phyloP scores from a whole-genome alignment of 2,329 filamentous ascomycete genomes.

The Blastomyces silverae region DNA sequence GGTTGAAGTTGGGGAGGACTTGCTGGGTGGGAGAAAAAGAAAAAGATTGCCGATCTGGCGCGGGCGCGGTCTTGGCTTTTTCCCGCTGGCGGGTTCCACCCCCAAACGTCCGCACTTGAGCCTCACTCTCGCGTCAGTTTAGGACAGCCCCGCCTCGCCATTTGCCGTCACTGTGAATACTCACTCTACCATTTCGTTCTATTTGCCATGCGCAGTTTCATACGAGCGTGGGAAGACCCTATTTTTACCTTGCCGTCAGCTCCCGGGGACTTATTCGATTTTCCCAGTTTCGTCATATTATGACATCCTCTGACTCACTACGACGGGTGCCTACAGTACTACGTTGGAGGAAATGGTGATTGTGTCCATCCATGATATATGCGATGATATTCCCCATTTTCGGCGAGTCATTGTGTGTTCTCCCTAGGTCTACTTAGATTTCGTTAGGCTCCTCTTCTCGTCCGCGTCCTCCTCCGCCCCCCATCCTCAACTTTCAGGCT shows the following conservation, averaged over 20 bases:
- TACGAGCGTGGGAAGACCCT: not conserved
- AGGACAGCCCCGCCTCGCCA: not conserved
- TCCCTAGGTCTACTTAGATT: not conserved
- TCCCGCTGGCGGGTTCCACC: not conserved
- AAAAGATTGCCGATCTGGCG: not conserved
- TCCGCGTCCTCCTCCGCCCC: not conserved
- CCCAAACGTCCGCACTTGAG: not conserved
- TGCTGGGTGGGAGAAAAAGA: not conserved
- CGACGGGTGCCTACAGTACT: not conserved
- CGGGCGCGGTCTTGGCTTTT: not conserved
- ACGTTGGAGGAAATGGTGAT: not conserved
- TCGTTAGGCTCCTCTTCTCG: not conserved
- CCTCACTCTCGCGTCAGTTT: not conserved
- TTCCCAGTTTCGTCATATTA: not conserved
- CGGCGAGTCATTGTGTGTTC: not conserved
- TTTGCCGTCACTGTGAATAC: not conserved
- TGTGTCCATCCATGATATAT: not conserved
- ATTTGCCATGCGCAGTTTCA: not conserved
- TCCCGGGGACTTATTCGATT: not conserved
- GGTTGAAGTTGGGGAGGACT: not conserved
- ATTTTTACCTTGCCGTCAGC: not conserved
- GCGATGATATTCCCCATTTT: not conserved
- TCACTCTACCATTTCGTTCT: not conserved
- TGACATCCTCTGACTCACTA: too few relatives aligned
- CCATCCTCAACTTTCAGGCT: not conserved